These are phyloP conservation scores for Polyporus tsugae DNA, from an alignment of 1,284 basidiomycete genomes.

Conservation along the genomic window DNA sequence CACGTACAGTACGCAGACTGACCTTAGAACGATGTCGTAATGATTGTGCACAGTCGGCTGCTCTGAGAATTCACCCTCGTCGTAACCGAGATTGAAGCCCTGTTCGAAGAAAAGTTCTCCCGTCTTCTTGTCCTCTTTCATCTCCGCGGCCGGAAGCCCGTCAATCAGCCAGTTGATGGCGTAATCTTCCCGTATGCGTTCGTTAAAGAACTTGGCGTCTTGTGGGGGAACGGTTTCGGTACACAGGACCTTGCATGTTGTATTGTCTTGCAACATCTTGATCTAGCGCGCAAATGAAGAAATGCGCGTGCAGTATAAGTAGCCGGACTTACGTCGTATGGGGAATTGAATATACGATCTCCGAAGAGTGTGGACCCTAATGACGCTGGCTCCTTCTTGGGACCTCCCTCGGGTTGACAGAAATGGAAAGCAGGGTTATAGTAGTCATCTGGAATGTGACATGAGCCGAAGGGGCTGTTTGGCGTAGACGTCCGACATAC, in stretches of 20 bases:
- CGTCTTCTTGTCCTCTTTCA: conserved; percentile 83
- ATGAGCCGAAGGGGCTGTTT: conserved; percentile 8
- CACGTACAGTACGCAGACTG: conserved; percentile 27
- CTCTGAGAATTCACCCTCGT: conserved; percentile 61
- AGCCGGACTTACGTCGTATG: conserved; percentile 75
- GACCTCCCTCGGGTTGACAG: conserved; percentile 83
- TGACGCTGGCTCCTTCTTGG: conserved; percentile 85
- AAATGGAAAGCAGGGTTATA: conserved; percentile 90
- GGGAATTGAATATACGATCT: conserved; percentile 93
- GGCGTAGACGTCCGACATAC: conserved; percentile 49
- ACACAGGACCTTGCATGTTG: conserved; percentile 85
- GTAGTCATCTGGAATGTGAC: conserved; percentile 73
- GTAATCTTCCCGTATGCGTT: conserved; percentile 92
- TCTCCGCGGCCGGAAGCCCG: conserved; percentile 92
- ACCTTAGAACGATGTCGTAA: conserved; percentile 86
- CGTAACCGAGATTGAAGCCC: conserved; percentile 83
- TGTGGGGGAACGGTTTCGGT: conserved; percentile 65
- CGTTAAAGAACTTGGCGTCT: conserved; percentile 91
- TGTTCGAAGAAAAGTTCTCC: conserved; percentile 90
- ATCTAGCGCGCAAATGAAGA: conserved; percentile 57
- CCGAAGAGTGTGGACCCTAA: conserved; percentile 96
- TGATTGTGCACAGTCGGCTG: conserved; percentile 89
- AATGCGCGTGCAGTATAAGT: not conserved
- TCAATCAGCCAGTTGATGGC: conserved; percentile 96
- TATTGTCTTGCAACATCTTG: conserved; percentile 77